Conservation (phyloP, 2,329 filamentous ascomycete species). For the Colletotrichum lupini region DNA sequence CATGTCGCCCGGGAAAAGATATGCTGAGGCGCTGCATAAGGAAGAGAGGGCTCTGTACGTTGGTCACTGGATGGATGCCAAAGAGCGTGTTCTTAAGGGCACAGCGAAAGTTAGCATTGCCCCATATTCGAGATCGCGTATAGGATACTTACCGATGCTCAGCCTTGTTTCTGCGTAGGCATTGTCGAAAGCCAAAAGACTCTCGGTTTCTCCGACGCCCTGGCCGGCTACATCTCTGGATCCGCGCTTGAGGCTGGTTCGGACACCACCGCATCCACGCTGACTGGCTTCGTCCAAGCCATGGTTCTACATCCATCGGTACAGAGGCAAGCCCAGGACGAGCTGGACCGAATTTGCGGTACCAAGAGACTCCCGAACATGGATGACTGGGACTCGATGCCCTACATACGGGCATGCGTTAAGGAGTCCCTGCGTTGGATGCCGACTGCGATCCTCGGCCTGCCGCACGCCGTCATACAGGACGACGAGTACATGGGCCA, state of each 20-base stretch:
- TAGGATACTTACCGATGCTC: background rate
- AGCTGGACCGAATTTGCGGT: constrained; percentile 57
- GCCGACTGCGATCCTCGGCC: constrained; percentile 49
- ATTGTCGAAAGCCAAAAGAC: constrained; percentile 38
- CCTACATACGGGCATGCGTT: constrained; percentile 58
- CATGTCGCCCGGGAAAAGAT: constrained; percentile 19
- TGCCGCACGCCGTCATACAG: constrained; percentile 50
- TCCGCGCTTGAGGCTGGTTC: constrained; percentile 52
- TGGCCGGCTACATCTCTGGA: constrained; percentile 47
- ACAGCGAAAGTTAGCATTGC: constrained; percentile 29
- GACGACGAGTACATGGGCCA: constrained; percentile 33
- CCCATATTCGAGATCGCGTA: background rate
- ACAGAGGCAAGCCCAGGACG: constrained; percentile 51
- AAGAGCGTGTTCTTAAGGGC: constrained; percentile 27
- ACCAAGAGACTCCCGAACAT: constrained; percentile 52
- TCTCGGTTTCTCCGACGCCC: constrained; percentile 42
- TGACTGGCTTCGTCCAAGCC: constrained; percentile 57
- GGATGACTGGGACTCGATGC: constrained; percentile 54
- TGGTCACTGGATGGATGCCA: constrained; percentile 34
- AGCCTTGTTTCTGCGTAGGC: constrained; percentile 44
- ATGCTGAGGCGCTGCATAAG: constrained; percentile 50
- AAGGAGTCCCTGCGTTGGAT: constrained; percentile 61
- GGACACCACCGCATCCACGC: constrained; percentile 55
- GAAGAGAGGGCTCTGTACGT: constrained; percentile 33
- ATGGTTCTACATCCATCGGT: constrained; percentile 56